phyloP scores from a whole-genome alignment of 169 alveolate species.

The Eimeria falciformis region DNA sequence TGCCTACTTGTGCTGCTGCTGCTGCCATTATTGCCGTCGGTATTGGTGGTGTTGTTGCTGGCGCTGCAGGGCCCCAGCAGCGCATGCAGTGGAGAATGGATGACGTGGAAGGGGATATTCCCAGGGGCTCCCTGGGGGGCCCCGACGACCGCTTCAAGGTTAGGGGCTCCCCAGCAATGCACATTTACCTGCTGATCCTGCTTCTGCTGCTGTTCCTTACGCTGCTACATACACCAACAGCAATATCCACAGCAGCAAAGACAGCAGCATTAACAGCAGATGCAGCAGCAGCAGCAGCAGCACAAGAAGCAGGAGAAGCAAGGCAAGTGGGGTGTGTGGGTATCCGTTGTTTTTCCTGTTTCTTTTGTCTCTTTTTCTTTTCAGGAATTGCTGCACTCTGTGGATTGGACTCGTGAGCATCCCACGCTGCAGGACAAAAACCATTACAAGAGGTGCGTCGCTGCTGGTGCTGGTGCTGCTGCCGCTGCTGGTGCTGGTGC shows the following conservation, averaged over 20 bases:
- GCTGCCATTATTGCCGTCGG: neutral
- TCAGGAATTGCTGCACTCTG: constrained; percentile 83
- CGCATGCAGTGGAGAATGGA: constrained; percentile 73
- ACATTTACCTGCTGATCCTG: neutral
- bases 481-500: constrained; percentile 47
- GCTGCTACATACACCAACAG: too few species aligned
- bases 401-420: constrained; percentile 86
- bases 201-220: neutral
- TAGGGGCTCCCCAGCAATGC: neutral
- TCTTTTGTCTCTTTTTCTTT: neutral
- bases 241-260: too few species aligned
- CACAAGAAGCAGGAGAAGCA: too few species aligned
- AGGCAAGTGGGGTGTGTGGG: neutral
- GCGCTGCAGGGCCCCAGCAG: constrained; percentile 70
- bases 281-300: too few species aligned
- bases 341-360: neutral
- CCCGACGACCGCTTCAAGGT: constrained; percentile 79
- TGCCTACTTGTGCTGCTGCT: neutral
- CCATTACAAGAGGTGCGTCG: constrained; percentile 81
- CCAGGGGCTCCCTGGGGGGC: constrained; percentile 86
- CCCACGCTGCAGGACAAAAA: constrained; percentile 83
- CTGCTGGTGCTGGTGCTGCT: constrained; percentile 1
- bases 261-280: too few species aligned
- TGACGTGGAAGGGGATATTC: constrained; percentile 80
- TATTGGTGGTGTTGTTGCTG: neutral